phyloP scores from a whole-genome alignment of 306 rosid genomes.

The Sicyos edulis region DNA sequence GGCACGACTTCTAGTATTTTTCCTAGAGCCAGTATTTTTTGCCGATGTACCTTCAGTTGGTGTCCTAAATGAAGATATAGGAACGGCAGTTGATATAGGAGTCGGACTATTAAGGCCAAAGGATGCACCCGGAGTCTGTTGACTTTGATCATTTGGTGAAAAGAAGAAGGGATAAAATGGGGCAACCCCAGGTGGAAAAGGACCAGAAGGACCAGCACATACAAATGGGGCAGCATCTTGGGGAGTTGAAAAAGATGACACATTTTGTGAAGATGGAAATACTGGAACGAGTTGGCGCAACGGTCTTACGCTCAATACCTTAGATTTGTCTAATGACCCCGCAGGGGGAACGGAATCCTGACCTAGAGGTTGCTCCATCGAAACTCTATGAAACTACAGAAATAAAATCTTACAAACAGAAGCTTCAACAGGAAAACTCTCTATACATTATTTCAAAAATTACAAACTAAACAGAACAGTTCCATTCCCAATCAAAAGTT shows the following conservation, averaged over 20 bases:
- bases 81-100: conserved; percentile 55
- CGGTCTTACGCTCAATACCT: conserved; percentile 78
- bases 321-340: conserved; percentile 70
- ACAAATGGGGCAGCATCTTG: conserved; percentile 74
- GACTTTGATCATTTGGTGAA: conserved; percentile 46
- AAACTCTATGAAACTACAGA: conserved; percentile 15
- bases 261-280: conserved; percentile 60
- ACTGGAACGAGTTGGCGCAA: conserved; percentile 71
- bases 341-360: conserved; percentile 42
- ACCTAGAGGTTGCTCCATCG: conserved; percentile 61
- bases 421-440: background rate
- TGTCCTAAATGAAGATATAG: conserved; percentile 64
- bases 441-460: background rate
- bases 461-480: conserved; percentile 11
- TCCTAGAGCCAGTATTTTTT: conserved; percentile 27
- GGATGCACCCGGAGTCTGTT: conserved; percentile 32
- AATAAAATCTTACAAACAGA: conserved; percentile 3
- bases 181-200: conserved; percentile 69
- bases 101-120: conserved; percentile 21
- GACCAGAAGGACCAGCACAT: conserved; percentile 79
- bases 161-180: conserved; percentile 70
- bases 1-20: conserved; percentile 40
- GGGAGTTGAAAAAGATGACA: conserved; percentile 36
- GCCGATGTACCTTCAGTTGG: conserved; percentile 3
- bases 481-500: background rate